Conservation (phyloP, 305 asterid species). For the Withania somnifera region DNA sequence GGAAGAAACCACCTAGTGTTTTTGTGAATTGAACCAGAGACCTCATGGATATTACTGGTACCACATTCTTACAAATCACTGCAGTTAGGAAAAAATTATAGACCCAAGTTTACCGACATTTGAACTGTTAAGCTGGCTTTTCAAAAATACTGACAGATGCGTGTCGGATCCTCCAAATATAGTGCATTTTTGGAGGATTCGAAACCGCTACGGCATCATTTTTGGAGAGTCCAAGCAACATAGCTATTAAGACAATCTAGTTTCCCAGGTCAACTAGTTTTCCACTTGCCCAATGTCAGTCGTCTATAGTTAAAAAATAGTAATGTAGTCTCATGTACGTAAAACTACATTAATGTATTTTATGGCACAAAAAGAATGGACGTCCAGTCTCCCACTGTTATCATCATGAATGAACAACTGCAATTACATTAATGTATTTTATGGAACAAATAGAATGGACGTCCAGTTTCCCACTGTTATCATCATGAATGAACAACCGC, state of each 20-base stretch:
- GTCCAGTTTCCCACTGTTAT: not conserved
- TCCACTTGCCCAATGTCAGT: not conserved
- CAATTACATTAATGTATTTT: not conserved
- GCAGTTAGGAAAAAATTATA: not conserved
- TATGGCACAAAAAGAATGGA: not conserved
- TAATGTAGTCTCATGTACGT: not conserved
- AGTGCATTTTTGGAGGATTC: no score
- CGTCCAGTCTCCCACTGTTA: not conserved
- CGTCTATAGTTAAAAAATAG: not conserved
- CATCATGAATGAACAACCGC: not conserved
- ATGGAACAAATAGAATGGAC: not conserved
- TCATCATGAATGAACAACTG: not conserved
- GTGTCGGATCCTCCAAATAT: no score
- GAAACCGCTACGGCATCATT: no score
- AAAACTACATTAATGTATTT: not conserved
- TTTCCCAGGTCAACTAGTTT: not conserved
- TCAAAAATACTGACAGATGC: no score
- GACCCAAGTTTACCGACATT: not conserved
- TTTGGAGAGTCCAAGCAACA: no score
- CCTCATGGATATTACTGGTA: not conserved
- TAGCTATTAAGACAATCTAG: not conserved
- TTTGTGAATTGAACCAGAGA: not conserved
- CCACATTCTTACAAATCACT: not conserved
- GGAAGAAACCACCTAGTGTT: not conserved
- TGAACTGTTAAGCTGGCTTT: no score